Evolutionary conservation across 2,329 filamentous ascomycete genomes (phyloP).

Genomic region (Aspergillus aculeatinus): DNA sequence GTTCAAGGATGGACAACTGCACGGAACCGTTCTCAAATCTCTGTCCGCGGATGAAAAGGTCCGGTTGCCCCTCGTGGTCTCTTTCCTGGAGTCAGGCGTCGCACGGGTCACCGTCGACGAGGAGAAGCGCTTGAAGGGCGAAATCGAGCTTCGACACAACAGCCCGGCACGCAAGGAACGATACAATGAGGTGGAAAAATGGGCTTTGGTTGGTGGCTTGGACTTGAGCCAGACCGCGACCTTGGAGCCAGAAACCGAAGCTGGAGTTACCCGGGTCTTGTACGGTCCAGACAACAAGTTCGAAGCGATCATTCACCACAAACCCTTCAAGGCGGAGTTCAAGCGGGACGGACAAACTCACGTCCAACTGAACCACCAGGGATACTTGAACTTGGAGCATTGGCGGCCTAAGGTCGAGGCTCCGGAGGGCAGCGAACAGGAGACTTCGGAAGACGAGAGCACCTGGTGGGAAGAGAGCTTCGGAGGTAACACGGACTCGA

Average conservation of each 20-base stretch:
- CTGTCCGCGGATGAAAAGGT: conserved; percentile 68
- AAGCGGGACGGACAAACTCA: conserved; percentile 78
- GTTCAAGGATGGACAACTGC: conserved; percentile 76
- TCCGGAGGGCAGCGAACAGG: conserved; percentile 52
- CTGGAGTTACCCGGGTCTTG: conserved; percentile 67
- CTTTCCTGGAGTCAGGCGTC: conserved; percentile 85
- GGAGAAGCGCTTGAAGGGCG: conserved; percentile 81
- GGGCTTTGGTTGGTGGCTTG: conserved; percentile 80
- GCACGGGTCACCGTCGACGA: conserved; percentile 89
- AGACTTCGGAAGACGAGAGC: conserved; percentile 59
- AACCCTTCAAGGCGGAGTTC: conserved; percentile 84
- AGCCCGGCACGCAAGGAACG: conserved; percentile 86
- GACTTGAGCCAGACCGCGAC: conserved; percentile 70
- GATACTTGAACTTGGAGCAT: conserved; percentile 88
- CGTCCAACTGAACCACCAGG: conserved; percentile 85
- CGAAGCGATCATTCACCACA: conserved; percentile 78
- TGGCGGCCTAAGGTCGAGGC: conserved; percentile 84
- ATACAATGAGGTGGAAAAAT: conserved; percentile 87
- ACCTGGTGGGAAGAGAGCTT: conserved; percentile 99
- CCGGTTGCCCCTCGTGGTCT: conserved; percentile 76
- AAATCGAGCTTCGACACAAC: conserved; percentile 81
- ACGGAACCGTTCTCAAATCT: conserved; percentile 78
- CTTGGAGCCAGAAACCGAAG: conserved; percentile 63
- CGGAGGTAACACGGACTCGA: conserved; percentile 90
- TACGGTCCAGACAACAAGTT: conserved; percentile 77